phyloP scores from a whole-genome alignment of 73 alveolate species.

The Loxodes magnus region DNA sequence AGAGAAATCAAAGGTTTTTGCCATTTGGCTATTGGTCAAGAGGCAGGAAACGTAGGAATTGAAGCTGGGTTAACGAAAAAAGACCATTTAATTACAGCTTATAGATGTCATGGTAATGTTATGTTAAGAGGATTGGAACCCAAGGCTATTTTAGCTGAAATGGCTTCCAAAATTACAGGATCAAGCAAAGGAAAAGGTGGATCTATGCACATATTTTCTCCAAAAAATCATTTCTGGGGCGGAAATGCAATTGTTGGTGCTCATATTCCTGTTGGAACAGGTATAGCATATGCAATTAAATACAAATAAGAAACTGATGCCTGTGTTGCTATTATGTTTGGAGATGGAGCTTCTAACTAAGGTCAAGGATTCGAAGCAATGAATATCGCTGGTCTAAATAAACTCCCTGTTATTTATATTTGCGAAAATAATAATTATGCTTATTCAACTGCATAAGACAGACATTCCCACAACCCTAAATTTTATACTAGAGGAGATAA shows the following conservation, averaged over 20 bases:
- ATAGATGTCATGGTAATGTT: slow-evolving; percentile 74
- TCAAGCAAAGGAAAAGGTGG: slow-evolving; percentile 84
- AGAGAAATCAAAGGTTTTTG: slow-evolving; percentile 74
- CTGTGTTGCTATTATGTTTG: slow-evolving; percentile 52
- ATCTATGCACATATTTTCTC: slow-evolving; percentile 74
- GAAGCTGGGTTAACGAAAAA: slow-evolving; percentile 64
- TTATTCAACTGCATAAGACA: slow-evolving; percentile 66
- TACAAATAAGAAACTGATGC: slow-evolving; percentile 40
- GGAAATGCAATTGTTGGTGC: slow-evolving; percentile 90
- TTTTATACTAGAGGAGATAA: slow-evolving; percentile 73
- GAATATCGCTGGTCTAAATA: slow-evolving; percentile 81
- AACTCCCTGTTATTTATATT: slow-evolving; percentile 58
- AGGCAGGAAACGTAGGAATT: slow-evolving; percentile 57
- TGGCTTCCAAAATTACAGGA: slow-evolving; percentile 72
- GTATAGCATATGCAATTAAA: slow-evolving; percentile 70
- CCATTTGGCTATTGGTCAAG: slow-evolving; percentile 57
- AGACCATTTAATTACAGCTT: slow-evolving; percentile 71
- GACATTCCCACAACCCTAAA: slow-evolving; percentile 61
- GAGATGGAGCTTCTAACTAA: slow-evolving; percentile 89
- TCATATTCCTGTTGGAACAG: slow-evolving; percentile 75
- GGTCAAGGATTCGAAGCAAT: slow-evolving; percentile 78
- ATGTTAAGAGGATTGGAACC: slow-evolving; percentile 66
- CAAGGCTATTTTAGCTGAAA: slow-evolving; percentile 61
- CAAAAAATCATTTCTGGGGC: slow-evolving; percentile 59
- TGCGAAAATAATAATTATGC: slow-evolving; percentile 74